Conservation (phyloP, 2,329 filamentous ascomycete species). For the Lasiodiplodia sp. region DNA sequence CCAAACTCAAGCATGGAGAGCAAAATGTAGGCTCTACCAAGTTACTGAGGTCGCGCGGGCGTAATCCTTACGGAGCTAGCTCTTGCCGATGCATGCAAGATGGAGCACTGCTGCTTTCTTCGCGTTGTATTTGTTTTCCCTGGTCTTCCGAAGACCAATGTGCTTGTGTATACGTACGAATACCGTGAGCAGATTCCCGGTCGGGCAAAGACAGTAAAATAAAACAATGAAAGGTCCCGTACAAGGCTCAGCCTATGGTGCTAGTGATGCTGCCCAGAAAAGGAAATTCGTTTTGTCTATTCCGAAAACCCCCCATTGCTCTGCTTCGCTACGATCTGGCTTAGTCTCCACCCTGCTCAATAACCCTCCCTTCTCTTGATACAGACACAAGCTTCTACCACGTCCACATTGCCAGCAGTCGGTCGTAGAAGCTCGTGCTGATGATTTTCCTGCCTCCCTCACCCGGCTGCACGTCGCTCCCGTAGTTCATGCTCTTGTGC, state of each 20-base stretch:
- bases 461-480: constrained; percentile 70
- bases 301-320: too few species aligned
- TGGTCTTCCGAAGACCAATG: neutral
- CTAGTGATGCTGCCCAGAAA: too few species aligned
- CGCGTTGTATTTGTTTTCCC: neutral
- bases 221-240: neutral
- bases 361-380: neutral
- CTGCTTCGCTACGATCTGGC: too few species aligned
- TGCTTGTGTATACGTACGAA: neutral
- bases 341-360: neutral
- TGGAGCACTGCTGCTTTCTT: neutral
- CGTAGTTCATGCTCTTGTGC: constrained; percentile 96
- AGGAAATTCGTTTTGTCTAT: too few species aligned
- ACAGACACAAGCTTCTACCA: constrained; percentile 21
- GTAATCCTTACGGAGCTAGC: neutral
- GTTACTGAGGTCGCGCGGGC: neutral
- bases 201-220: neutral
- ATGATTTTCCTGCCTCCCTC: constrained; percentile 58
- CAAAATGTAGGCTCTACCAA: neutral
- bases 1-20: neutral
- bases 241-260: too few species aligned
- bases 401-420: constrained; percentile 71
- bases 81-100: neutral
- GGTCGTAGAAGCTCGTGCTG: constrained; percentile 81
- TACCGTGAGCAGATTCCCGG: neutral